phyloP scores from a whole-genome alignment of 2,329 filamentous ascomycete species.

The Exophiala calicioides region DNA sequence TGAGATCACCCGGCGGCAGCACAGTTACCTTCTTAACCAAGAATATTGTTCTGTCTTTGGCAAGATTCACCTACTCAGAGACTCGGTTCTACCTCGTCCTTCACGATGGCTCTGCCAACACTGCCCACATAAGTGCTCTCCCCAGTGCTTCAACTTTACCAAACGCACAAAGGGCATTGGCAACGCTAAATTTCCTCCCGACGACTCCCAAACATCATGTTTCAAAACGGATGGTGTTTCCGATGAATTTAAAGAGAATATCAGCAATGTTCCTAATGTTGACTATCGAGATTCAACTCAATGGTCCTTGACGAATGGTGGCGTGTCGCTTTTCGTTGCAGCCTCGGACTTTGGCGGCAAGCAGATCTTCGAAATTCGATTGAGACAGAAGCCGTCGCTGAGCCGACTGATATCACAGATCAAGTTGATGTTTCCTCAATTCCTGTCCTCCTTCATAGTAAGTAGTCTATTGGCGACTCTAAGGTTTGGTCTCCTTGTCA shows the following conservation, averaged over 20 bases:
- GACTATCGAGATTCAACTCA: constrained; percentile 37
- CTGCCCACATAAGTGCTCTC: constrained; percentile 45
- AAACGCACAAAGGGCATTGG: constrained; percentile 58
- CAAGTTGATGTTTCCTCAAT: constrained; percentile 36
- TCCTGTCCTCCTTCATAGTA: constrained; percentile 33
- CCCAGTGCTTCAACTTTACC: constrained; percentile 44
- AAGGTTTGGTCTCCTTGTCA: constrained; percentile 41
- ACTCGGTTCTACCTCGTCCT: constrained; percentile 75
- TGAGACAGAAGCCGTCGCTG: constrained; percentile 35
- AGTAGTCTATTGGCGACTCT: constrained; percentile 35
- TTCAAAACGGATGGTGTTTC: constrained; percentile 73
- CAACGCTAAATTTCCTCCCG: constrained; percentile 73
- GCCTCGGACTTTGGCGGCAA: constrained; percentile 69
- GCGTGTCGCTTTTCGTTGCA: constrained; percentile 67
- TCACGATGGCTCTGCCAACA: constrained; percentile 59
- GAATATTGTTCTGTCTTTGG: constrained; percentile 43
- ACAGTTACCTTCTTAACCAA: constrained; percentile 47
- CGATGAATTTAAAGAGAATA: constrained; percentile 76
- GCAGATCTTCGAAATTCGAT: constrained; percentile 40
- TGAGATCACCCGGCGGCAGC: constrained; percentile 56
- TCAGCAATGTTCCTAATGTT: constrained; percentile 46
- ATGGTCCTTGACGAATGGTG: constrained; percentile 54
- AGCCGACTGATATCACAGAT: constrained; percentile 41
- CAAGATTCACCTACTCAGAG: constrained; percentile 75
- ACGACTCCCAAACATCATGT: constrained; percentile 72